Evolutionary conservation across 768 basidiomycete species (phyloP).

Genomic region (Boletus eberwhitei): DNA sequence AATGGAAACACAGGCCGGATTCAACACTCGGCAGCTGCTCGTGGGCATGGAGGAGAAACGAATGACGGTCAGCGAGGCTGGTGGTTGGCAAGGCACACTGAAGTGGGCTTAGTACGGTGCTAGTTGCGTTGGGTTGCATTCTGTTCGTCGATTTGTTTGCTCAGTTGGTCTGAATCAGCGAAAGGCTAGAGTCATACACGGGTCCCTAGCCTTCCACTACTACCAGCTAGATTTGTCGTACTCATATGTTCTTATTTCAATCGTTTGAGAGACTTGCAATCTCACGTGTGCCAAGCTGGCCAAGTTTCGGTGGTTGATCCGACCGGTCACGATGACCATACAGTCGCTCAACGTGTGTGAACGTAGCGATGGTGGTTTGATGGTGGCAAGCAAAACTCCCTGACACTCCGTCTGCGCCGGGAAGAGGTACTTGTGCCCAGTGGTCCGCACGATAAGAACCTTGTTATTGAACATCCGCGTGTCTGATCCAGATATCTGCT

Average conservation of each 20-base stretch:
- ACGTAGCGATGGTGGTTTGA: neutral
- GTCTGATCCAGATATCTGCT: neutral
- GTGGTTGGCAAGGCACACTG: neutral
- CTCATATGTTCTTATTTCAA: neutral
- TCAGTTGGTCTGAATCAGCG: neutral
- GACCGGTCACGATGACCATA: neutral
- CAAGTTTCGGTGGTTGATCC: neutral
- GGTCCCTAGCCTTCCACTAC: neutral
- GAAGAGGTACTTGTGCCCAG: neutral
- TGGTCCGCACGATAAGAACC: conserved; percentile 1
- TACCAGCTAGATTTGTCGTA: conserved; percentile 10
- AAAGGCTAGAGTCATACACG: neutral
- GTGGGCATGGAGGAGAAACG: conserved; percentile 2
- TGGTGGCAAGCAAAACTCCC: neutral
- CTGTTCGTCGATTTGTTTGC: conserved; percentile 21
- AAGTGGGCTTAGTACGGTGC: conserved; percentile 2
- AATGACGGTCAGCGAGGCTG: neutral
- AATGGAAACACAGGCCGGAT: conserved; percentile 20
- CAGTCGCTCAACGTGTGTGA: neutral
- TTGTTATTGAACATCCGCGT: neutral
- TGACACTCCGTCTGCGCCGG: neutral
- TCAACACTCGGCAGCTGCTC: conserved; percentile 2
- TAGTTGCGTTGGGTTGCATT: neutral
- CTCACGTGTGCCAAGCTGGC: no score
- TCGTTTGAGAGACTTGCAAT: no score